Conservation (phyloP, 345 rosid species). For the Populus alba region DNA sequence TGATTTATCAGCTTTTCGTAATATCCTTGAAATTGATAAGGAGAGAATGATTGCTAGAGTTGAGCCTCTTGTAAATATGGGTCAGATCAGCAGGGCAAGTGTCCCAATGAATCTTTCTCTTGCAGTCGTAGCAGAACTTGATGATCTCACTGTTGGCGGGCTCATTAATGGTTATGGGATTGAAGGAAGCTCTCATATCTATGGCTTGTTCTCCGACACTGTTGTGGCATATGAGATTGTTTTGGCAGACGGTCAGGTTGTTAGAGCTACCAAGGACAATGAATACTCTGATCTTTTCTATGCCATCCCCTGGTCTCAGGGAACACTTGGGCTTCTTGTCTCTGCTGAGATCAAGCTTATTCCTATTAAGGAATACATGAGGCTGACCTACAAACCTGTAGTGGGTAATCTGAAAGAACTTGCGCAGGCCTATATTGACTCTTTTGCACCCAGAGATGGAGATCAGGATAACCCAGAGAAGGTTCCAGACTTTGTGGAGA, state of each 20-base stretch:
- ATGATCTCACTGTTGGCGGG: constrained; percentile 98
- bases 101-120: constrained; percentile 93
- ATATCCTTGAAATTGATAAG: constrained; percentile 76
- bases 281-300: constrained; percentile 89
- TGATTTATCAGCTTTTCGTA: constrained; percentile 77
- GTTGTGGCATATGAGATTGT: constrained; percentile 96
- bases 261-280: constrained; percentile 90
- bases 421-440: constrained; percentile 83
- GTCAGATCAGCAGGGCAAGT: constrained; percentile 80
- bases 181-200: constrained; percentile 97
- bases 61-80: constrained; percentile 99
- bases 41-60: constrained; percentile 90
- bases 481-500: constrained; percentile 96
- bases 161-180: constrained; percentile 98
- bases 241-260: constrained; percentile 78
- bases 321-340: constrained; percentile 93
- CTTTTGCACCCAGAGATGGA: constrained; percentile 88
- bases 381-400: constrained; percentile 80
- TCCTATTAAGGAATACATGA: constrained; percentile 88
- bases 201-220: constrained; percentile 94
- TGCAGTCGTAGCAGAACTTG: constrained; percentile 99
- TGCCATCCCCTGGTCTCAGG: constrained; percentile 98
- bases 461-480: constrained; percentile 67
- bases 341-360: constrained; percentile 92
- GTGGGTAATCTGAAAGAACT: constrained; percentile 61